A percentile compares a stretch with the other conserved stretches of the same genome.
Conservation (phyloP, 257 asterid species). For the Rehmannia glutinosa region DNA sequence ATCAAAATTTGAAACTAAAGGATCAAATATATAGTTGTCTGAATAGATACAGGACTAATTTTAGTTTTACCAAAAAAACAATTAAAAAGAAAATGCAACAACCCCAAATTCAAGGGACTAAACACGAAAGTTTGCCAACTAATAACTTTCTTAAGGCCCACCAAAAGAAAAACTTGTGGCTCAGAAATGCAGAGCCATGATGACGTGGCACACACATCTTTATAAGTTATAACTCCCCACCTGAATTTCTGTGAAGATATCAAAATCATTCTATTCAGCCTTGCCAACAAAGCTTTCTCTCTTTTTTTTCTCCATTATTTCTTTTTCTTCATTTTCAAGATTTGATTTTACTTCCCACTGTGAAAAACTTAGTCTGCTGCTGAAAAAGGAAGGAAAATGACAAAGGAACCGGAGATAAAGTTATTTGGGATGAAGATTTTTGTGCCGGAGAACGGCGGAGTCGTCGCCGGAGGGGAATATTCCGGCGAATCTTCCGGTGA, state of each 20-base stretch:
- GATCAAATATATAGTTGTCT: too few species aligned
- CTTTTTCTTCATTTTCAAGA: conserved; percentile 14
- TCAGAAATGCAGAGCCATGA: conserved; percentile 33
- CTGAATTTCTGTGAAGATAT: conserved; percentile 23
- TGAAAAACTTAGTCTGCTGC: neutral
- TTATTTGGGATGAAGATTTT: conserved; percentile 64
- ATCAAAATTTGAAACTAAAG: too few species aligned
- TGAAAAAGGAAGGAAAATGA: conserved; percentile 24
- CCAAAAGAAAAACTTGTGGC: conserved; percentile 62
- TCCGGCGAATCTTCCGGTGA: conserved; percentile 20
- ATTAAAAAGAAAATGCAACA: too few species aligned
- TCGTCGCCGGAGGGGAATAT: conserved; percentile 9
- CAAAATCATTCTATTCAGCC: conserved; percentile 38
- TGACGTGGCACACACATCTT: conserved; percentile 65
- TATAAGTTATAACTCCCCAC: conserved; percentile 1
- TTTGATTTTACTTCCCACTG: neutral
- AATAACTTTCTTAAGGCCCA: conserved; percentile 26
- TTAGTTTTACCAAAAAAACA: too few species aligned
- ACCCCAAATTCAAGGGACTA: neutral
- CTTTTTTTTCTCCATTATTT: conserved; percentile 30
- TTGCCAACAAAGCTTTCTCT: conserved; percentile 50
- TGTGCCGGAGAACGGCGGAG: conserved; percentile 44
- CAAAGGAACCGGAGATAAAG: conserved; percentile 60
- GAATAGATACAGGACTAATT: too few species aligned
- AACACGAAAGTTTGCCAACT: neutral